These are phyloP conservation scores for Oryza brachyantha DNA, from an alignment of 176 grass and related monocot genomes.

Conservation along the genomic window DNA sequence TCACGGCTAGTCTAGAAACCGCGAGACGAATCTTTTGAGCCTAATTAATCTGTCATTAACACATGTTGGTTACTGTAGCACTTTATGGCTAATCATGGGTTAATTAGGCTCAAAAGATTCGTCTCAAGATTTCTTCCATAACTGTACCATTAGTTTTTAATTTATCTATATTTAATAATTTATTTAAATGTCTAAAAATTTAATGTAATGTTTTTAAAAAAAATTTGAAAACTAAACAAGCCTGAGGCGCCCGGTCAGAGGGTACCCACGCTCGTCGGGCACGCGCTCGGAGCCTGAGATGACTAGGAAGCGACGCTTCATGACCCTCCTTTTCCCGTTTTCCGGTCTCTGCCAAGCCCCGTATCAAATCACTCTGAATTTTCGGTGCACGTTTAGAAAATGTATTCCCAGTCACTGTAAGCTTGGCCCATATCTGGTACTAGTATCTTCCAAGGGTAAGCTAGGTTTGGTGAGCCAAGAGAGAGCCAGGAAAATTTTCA, in stretches of 20 bases:
- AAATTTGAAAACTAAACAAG: no score
- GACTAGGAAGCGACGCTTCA: conserved; percentile 18
- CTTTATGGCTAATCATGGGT: no score
- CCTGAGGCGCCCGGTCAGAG: background rate
- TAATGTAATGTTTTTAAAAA: no score
- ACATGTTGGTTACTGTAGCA: no score
- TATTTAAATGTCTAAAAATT: no score
- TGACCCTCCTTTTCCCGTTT: background rate
- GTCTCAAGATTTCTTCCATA: no score
- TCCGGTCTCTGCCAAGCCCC: conserved; percentile 35
- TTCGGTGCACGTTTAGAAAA: conserved; percentile 12
- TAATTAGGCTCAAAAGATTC: no score
- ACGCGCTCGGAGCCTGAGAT: background rate
- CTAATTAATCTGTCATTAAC: no score
- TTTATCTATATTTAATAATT: no score
- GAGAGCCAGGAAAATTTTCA: background rate
- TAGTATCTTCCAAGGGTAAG: background rate
- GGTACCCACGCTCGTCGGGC: conserved; percentile 11
- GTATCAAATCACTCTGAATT: conserved; percentile 35
- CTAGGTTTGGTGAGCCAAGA: background rate
- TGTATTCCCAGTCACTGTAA: background rate
- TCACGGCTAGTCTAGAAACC: no score
- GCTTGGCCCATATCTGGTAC: background rate
- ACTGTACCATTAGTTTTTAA: no score
- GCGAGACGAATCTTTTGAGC: no score